A percentile compares a stretch with the other conserved stretches of the same genome.
phyloP scores from a whole-genome alignment of 257 asterid species.

The Fraxinus pennsylvanica region DNA sequence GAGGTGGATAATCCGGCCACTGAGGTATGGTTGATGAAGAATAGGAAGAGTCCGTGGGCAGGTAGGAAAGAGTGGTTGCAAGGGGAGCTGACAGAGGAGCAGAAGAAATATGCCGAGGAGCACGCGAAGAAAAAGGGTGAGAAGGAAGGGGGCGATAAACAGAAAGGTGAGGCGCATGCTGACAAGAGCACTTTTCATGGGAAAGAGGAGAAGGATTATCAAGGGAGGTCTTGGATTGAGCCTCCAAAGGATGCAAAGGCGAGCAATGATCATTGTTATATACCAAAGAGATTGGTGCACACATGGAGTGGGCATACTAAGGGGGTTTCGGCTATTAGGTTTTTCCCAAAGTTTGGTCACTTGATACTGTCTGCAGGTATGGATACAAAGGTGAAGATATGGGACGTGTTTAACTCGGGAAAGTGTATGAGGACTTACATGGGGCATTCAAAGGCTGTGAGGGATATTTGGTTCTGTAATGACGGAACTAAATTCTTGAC shows the following conservation, averaged over 20 bases:
- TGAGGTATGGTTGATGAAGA: constrained; percentile 85
- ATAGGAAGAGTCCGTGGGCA: constrained; percentile 95
- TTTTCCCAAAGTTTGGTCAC: constrained; percentile 93
- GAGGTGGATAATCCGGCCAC: constrained; percentile 78
- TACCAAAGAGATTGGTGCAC: constrained; percentile 92
- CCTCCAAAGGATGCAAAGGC: constrained; percentile 98
- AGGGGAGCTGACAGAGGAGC: constrained; percentile 87
- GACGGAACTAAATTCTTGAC: constrained; percentile 92
- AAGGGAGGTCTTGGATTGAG: constrained; percentile 96
- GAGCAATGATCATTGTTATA: constrained; percentile 89
- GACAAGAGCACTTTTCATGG: constrained; percentile 94
- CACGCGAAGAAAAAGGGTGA: constrained; percentile 89
- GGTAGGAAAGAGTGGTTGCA: constrained; percentile 83
- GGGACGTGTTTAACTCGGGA: constrained; percentile 92
- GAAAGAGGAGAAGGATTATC: constrained; percentile 93
- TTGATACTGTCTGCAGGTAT: constrained; percentile 92
- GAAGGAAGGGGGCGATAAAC: constrained; percentile 75
- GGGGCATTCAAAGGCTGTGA: constrained; percentile 93
- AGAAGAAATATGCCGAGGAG: constrained; percentile 97
- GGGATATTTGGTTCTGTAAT: constrained; percentile 88
- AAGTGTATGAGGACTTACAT: constrained; percentile 97
- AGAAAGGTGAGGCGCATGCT: constrained; percentile 51
- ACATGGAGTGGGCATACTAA: constrained; percentile 98
- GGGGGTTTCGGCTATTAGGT: constrained; percentile 96
- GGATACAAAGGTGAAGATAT: constrained; percentile 95